These are phyloP conservation scores for Circinella minor DNA, from an alignment of 371 early-diverging fungal genomes.

Conservation along the genomic window DNA sequence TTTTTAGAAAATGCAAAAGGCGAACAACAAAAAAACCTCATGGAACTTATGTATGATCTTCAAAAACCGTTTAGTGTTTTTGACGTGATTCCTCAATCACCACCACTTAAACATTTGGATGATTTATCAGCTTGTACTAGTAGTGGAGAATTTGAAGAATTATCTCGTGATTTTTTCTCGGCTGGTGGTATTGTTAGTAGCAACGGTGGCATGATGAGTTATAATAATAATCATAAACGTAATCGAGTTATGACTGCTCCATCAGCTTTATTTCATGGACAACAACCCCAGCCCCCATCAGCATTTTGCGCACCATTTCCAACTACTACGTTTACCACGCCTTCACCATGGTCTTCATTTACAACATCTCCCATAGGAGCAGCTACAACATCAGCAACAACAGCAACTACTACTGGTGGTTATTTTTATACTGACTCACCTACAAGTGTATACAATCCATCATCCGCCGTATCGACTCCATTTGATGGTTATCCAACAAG, in stretches of 20 bases:
- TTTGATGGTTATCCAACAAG: background rate
- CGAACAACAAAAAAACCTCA: conserved; percentile 10
- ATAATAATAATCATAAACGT: background rate
- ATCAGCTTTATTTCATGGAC: background rate
- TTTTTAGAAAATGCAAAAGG: conserved; percentile 10
- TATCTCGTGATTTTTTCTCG: background rate
- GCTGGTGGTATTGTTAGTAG: background rate
- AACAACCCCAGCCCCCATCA: background rate
- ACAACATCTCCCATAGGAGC: background rate
- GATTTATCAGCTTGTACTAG: background rate
- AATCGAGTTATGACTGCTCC: conserved; percentile 6
- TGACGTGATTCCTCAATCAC: conserved; percentile 27
- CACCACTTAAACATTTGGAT: conserved; percentile 2
- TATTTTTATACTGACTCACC: conserved; percentile 8
- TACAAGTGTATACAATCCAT: background rate
- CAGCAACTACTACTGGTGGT: background rate
- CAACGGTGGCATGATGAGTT: background rate
- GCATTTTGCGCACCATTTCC: conserved; percentile 1
- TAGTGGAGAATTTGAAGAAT: background rate
- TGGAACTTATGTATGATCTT: conserved; percentile 41
- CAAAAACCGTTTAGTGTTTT: conserved; percentile 40
- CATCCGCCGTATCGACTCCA: background rate
- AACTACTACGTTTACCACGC: background rate
- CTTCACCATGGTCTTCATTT: background rate
- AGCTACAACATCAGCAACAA: background rate